These are phyloP conservation scores for Fennellomyces sp. DNA, from an alignment of 371 early-diverging fungal species.

Conservation along the genomic window DNA sequence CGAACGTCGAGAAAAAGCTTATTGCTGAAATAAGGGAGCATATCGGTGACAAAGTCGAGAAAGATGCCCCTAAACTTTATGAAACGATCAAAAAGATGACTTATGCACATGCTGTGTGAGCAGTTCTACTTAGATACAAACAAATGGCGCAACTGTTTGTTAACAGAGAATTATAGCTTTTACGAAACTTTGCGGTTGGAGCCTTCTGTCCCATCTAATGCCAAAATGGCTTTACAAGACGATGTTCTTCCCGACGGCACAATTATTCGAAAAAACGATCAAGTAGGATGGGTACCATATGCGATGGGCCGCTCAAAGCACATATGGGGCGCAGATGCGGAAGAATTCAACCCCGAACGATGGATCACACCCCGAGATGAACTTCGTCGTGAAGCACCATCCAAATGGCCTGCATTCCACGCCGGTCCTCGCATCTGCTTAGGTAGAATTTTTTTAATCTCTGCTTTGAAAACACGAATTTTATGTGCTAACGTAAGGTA, in stretches of 20 bases:
- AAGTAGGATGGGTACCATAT: slow-evolving; percentile 54
- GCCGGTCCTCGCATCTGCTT: slow-evolving; percentile 75
- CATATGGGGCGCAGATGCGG: slow-evolving; percentile 67
- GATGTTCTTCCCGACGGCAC: slow-evolving; percentile 74
- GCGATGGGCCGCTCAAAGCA: slow-evolving; percentile 52
- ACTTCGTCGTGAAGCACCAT: slow-evolving; percentile 31
- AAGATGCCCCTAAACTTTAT: slow-evolving; percentile 36
- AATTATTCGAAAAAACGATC: slow-evolving; percentile 58
- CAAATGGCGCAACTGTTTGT: no score
- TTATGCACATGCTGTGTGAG: slow-evolving; percentile 61
- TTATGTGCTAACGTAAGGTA: no score
- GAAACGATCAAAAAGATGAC: slow-evolving; percentile 55
- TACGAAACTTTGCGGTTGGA: slow-evolving; percentile 71
- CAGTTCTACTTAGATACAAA: slow-evolving; percentile 10
- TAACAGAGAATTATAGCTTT: slow-evolving; percentile 38
- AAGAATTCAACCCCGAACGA: slow-evolving; percentile 65
- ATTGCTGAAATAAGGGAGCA: slow-evolving; percentile 32
- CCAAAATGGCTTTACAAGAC: slow-evolving; percentile 66
- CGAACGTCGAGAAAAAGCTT: slow-evolving; percentile 54
- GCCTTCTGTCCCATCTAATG: slow-evolving; percentile 72
- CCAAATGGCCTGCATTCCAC: no score
- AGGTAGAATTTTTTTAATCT: no score
- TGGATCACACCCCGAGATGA: slow-evolving; percentile 54
- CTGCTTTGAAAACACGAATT: no score
- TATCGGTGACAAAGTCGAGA: slow-evolving; percentile 31